Percentiles rank a stretch among this genome's conserved stretches.
Conservation (phyloP, 2,329 filamentous ascomycete species). For the Trichoderma endophyticum region DNA sequence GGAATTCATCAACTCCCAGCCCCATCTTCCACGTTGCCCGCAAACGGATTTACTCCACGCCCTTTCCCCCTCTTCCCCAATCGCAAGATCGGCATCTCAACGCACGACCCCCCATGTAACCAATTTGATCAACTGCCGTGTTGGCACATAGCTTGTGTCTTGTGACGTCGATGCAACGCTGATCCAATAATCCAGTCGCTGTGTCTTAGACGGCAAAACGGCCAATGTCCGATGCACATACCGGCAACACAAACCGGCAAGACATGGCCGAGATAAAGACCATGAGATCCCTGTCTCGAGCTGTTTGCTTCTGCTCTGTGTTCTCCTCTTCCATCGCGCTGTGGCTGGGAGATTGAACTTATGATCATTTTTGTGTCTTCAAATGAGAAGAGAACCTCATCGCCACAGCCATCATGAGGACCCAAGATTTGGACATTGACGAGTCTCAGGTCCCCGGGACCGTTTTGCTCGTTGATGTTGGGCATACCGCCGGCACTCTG, state of each 20-base stretch:
- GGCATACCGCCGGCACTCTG: conserved; percentile 31
- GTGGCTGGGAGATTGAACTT: background rate
- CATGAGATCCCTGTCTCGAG: background rate
- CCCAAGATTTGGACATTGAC: conserved; percentile 1
- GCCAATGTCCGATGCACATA: background rate
- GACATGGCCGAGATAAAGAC: background rate
- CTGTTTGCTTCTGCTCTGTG: background rate
- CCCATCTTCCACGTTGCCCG: background rate
- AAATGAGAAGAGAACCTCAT: background rate
- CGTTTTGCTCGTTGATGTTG: conserved; percentile 40
- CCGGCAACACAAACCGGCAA: background rate
- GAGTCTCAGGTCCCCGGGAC: conserved; percentile 35
- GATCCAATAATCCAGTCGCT: background rate
- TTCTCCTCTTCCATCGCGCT: background rate
- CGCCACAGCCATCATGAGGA: background rate
- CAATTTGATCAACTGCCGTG: background rate
- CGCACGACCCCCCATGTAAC: background rate
- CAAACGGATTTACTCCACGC: background rate
- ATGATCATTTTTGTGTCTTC: background rate
- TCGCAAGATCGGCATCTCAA: background rate
- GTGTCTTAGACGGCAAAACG: background rate
- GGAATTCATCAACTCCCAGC: background rate
- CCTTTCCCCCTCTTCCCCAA: background rate
- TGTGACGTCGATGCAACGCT: conserved; percentile 14
- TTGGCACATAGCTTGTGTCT: background rate